Evolutionary conservation across 73 alveolate genomes (phyloP).

Genomic region (Paramecium bursaria): DNA sequence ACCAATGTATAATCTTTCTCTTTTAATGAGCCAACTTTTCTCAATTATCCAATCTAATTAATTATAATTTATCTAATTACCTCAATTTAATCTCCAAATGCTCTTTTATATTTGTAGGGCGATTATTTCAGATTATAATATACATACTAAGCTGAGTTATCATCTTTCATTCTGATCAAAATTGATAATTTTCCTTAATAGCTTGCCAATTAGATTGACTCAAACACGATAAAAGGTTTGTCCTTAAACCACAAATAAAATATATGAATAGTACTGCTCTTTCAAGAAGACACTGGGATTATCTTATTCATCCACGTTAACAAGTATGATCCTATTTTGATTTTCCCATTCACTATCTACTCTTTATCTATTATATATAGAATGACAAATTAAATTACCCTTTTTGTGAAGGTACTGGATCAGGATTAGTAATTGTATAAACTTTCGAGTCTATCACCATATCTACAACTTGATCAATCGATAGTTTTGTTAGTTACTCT

Average conservation of each 20-base stretch:
- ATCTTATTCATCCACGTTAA: slow-evolving; percentile 14
- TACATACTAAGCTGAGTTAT: slow-evolving; percentile 44
- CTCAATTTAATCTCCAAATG: slow-evolving; percentile 28
- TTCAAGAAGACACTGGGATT: not conserved
- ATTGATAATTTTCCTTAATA: slow-evolving; percentile 53
- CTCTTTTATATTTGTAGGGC: slow-evolving; percentile 36
- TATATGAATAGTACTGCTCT: slow-evolving; percentile 36
- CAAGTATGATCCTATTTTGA: not conserved
- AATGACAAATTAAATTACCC: not conserved
- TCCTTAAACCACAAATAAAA: slow-evolving; percentile 63
- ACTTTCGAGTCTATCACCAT: slow-evolving; percentile 19
- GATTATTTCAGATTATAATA: slow-evolving; percentile 25
- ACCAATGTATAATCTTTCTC: not conserved
- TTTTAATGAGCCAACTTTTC: not conserved
- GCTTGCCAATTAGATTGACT: slow-evolving; percentile 51
- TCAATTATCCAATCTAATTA: slow-evolving; percentile 35
- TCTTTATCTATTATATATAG: slow-evolving; percentile 26
- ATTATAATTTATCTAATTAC: not conserved
- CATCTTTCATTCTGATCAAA: slow-evolving; percentile 33
- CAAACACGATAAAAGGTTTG: slow-evolving; percentile 49
- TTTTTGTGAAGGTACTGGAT: slow-evolving; percentile 33
- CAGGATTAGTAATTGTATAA: not conserved
- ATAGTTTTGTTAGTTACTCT: not conserved
- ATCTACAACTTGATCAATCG: not conserved
- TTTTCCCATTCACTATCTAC: slow-evolving; percentile 42